Evolutionary conservation across 306 rosid genomes (phyloP), one percentile per base, ranked within the genome.

Genomic region (Cajanus cajan): DNA sequence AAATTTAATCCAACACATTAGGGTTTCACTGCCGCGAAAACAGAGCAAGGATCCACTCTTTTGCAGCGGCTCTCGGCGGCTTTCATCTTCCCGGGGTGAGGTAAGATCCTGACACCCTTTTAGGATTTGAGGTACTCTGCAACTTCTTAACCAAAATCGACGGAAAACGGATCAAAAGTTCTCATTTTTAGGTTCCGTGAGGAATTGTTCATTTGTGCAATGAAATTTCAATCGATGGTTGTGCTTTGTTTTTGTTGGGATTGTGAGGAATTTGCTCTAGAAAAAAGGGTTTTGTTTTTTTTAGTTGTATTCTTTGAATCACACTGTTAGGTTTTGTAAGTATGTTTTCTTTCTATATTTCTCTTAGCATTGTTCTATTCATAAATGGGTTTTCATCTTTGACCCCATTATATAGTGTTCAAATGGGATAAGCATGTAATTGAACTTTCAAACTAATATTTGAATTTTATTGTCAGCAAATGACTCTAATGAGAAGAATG

Each of bases 41-140:
- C 68, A 40, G 25, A 64, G 39, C 21, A n/a, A 13, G 34, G 14
- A 19, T 40, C 7, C 39, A 9, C 58, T 40, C 72, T 21, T n/a
- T 5, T 6, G 73, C 68, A 37, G 82, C 79, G 21, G 75, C 67
- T 40, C 74, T 16, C 36, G 11, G 76, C 18, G 63, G 75, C 62
- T 76, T 45, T 18, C 68, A 39, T 52, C 82, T 68, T 70, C 82
- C 9, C 39, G 48, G 22, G 84, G 58, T 57, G 50, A 82, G 86
- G 39, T 74, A 4, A 0, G 24, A 74, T 51, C 11, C 39, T 9
- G 25, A 22, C 2, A 64, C 61, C 52, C 71, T 58, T 15, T 74
- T 51, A 14, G 44, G 13, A 21, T 82, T 25, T 12, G 15, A 68
- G 4, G 12, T 19, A 34, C 9, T 54, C 73, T 69, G 3, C 15